A percentile compares a stretch with the other conserved stretches of the same genome.
Conservation (phyloP, 2,329 filamentous ascomycete species). For the Fusarium torulosum region DNA sequence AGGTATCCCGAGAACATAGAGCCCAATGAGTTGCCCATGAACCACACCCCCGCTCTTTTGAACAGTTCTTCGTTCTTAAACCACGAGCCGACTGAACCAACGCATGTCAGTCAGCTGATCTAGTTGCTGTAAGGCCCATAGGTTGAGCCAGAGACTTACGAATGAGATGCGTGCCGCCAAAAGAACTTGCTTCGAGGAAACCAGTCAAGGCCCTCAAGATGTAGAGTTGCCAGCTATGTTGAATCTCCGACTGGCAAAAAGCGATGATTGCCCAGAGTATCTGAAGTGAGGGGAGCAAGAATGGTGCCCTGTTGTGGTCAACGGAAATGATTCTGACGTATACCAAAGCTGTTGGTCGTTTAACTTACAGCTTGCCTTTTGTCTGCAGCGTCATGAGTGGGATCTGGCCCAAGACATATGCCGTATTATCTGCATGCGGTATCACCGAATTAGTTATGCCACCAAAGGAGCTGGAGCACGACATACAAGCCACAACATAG, state of each 20-base stretch:
- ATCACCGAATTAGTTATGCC: accelerated
- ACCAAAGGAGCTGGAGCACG: accelerated
- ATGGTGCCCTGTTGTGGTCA: background rate
- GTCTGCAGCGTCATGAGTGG: conserved; percentile 10
- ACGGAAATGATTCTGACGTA: too few species aligned
- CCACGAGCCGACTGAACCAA: background rate
- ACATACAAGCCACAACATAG: conserved; percentile 11
- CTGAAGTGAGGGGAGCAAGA: conserved; percentile 2
- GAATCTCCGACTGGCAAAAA: conserved; percentile 1
- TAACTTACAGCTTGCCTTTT: conserved; percentile 7
- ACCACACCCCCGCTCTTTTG: conserved; percentile 8
- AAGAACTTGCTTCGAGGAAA: background rate
- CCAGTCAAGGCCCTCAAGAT: background rate
- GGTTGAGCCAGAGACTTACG: background rate
- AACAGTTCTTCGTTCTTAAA: conserved; percentile 16
- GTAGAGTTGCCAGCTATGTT: conserved; percentile 9
- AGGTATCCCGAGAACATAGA: conserved; percentile 9
- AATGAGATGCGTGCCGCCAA: background rate
- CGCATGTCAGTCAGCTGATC: accelerated
- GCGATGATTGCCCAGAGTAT: conserved; percentile 1
- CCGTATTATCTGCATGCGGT: background rate
- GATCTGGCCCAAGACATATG: conserved; percentile 7
- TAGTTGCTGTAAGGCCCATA: too few species aligned
- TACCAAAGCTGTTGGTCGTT: too few species aligned
- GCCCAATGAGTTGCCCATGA: conserved; percentile 2